Percentiles rank a stretch among this genome's conserved stretches.
Evolutionary conservation across 345 rosid genomes (phyloP).

Genomic region (Populus deltoides): DNA sequence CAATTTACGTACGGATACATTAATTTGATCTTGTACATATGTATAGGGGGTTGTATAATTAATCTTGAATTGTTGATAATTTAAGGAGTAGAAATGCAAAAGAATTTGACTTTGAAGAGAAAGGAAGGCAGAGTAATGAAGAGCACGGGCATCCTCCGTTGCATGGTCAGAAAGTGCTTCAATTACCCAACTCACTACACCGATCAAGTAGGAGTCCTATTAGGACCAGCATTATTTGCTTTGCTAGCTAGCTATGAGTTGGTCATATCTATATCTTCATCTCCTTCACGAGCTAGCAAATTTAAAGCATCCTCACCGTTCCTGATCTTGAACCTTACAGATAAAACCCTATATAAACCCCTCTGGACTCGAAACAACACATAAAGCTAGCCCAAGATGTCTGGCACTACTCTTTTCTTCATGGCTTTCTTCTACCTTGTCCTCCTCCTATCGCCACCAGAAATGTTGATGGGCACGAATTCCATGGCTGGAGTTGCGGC

Average conservation of each 20-base stretch:
- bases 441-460: constrained; percentile 27
- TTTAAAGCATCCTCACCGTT: constrained; percentile 23
- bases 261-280: constrained; percentile 13
- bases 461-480: neutral
- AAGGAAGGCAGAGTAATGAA: constrained; percentile 27
- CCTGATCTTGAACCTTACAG: neutral
- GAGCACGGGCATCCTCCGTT: constrained; percentile 47
- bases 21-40: neutral
- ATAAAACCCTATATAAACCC: neutral
- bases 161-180: constrained; percentile 26
- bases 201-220: neutral
- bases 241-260: constrained; percentile 20
- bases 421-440: constrained; percentile 20
- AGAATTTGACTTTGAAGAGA: constrained; percentile 11
- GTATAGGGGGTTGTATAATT: neutral
- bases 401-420: constrained; percentile 12
- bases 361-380: neutral
- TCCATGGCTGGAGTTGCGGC: neutral
- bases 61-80: neutral
- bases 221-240: neutral
- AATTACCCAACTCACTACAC: neutral
- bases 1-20: neutral
- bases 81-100: neutral
- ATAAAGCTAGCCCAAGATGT: constrained; percentile 11
- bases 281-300: constrained; percentile 29